A percentile compares a stretch with the other conserved stretches of the same genome.
phyloP scores from a whole-genome alignment of 176 grass and related monocot genomes.

The Elymus sibiricus region DNA sequence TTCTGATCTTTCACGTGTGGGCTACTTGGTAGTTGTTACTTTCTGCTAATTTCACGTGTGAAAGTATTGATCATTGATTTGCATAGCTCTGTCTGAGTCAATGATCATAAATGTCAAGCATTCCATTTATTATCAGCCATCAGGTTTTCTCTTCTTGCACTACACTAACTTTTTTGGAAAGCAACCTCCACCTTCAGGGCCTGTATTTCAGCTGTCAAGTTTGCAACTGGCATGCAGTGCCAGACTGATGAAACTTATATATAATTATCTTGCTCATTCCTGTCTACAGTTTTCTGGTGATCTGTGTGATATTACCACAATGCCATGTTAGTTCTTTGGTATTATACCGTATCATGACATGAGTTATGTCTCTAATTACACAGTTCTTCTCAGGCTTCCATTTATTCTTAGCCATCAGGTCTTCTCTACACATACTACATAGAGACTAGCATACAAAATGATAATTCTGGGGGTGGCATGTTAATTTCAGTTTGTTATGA shows the following conservation, averaged over 20 bases:
- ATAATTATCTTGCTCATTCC: background rate
- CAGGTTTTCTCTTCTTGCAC: too few species aligned
- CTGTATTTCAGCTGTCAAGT: background rate
- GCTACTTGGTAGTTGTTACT: background rate
- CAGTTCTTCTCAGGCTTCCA: background rate
- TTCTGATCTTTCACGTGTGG: background rate
- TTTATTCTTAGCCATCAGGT: background rate
- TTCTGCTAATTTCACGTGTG: background rate
- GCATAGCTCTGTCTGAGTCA: background rate
- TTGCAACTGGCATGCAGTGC: background rate
- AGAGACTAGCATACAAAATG: background rate
- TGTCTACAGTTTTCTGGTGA: background rate
- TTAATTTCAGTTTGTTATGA: background rate
- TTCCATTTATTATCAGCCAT: too few species aligned
- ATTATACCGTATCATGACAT: too few species aligned
- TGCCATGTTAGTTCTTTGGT: too few species aligned
- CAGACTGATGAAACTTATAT: background rate
- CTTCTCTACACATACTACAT: background rate
- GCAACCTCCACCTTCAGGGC: too few species aligned
- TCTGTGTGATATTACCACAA: background rate
- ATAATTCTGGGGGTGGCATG: background rate
- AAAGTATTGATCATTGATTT: background rate
- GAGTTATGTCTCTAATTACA: background rate
- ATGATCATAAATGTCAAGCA: too few species aligned
- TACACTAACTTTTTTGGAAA: too few species aligned